These are phyloP conservation scores for Mariannaea sp. DNA, from an alignment of 2,329 filamentous ascomycete species.

Conservation along the genomic window DNA sequence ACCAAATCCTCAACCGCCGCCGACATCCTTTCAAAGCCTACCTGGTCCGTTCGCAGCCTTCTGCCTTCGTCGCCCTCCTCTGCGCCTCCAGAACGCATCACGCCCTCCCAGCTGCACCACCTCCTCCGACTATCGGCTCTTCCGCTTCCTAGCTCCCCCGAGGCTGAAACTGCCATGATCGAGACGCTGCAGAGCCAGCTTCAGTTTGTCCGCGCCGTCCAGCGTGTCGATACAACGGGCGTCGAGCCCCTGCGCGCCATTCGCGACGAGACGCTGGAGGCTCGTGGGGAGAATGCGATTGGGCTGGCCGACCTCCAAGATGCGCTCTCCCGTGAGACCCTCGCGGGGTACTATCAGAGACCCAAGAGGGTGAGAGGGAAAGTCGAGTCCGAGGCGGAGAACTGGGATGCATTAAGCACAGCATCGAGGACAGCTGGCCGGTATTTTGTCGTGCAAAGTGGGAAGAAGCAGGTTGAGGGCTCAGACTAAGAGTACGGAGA, in stretches of 20 bases:
- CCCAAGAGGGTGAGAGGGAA: slow-evolving; percentile 46
- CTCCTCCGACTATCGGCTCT: slow-evolving; percentile 89
- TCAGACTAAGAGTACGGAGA: slow-evolving; percentile 17
- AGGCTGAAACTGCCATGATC: slow-evolving; percentile 73
- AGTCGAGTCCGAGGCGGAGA: slow-evolving; percentile 55
- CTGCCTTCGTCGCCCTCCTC: slow-evolving; percentile 53
- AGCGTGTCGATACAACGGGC: slow-evolving; percentile 73
- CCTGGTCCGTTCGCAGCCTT: slow-evolving; percentile 83
- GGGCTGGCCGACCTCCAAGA: slow-evolving; percentile 60
- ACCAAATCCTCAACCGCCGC: slow-evolving; percentile 27
- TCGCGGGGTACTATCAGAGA: slow-evolving; percentile 59
- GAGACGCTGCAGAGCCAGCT: slow-evolving; percentile 79
- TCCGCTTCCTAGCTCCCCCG: slow-evolving; percentile 66
- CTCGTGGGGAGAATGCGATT: slow-evolving; percentile 63
- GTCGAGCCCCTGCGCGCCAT: slow-evolving; percentile 78
- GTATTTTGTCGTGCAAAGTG: slow-evolving; percentile 78
- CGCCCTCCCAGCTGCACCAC: slow-evolving; percentile 73
- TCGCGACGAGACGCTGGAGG: slow-evolving; percentile 75
- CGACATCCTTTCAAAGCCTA: slow-evolving; percentile 69
- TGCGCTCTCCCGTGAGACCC: slow-evolving; percentile 63
- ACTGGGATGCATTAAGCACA: slow-evolving; percentile 72
- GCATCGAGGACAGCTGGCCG: slow-evolving; percentile 69
- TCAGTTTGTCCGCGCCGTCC: slow-evolving; percentile 87
- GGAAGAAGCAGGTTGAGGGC: slow-evolving; percentile 45
- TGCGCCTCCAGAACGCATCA: slow-evolving; percentile 53